Evolutionary conservation across 805 yeast genomes (phyloP).

Genomic region (Candida glaebosa): DNA sequence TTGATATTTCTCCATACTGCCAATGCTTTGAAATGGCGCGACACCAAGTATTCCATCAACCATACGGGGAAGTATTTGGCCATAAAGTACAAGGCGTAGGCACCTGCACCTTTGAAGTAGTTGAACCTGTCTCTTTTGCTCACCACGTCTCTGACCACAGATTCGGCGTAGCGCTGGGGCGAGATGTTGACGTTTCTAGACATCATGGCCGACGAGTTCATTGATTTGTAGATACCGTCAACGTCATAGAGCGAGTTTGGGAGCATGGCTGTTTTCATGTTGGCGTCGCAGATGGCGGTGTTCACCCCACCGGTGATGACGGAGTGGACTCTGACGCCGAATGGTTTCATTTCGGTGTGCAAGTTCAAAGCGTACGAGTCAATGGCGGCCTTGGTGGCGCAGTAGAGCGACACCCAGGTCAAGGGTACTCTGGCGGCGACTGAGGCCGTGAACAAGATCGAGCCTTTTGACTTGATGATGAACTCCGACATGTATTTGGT

Average conservation of each 20-base stretch:
- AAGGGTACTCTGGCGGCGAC: conserved; percentile 30
- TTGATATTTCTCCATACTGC: conserved; percentile 19
- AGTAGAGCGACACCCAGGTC: conserved; percentile 32
- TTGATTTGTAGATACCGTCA: conserved; percentile 18
- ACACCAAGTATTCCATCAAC: conserved; percentile 18
- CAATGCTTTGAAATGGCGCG: conserved; percentile 22
- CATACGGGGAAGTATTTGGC: conserved; percentile 22
- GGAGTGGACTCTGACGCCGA: conserved; percentile 37
- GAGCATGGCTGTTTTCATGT: conserved; percentile 4
- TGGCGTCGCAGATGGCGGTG: conserved; percentile 27
- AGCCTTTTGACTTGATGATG: conserved; percentile 31
- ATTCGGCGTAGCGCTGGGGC: conserved; percentile 24
- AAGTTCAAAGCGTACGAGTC: conserved; percentile 31
- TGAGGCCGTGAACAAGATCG: conserved; percentile 36
- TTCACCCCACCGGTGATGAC: conserved; percentile 39
- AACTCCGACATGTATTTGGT: conserved; percentile 30
- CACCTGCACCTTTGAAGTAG: conserved; percentile 24
- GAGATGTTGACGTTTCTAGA: conserved; percentile 17
- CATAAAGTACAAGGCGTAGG: conserved; percentile 16
- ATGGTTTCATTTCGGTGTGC: conserved; percentile 31
- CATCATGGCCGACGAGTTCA: conserved; percentile 18
- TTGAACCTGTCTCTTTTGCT: conserved; percentile 22
- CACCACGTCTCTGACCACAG: conserved; percentile 18
- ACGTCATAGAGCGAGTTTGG: conserved; percentile 18
- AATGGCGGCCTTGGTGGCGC: conserved; percentile 40